Evolutionary conservation across 1,284 basidiomycete genomes (phyloP), one percentile per base, ranked within the genome.

Genomic region (Irpex rosettiformis): DNA sequence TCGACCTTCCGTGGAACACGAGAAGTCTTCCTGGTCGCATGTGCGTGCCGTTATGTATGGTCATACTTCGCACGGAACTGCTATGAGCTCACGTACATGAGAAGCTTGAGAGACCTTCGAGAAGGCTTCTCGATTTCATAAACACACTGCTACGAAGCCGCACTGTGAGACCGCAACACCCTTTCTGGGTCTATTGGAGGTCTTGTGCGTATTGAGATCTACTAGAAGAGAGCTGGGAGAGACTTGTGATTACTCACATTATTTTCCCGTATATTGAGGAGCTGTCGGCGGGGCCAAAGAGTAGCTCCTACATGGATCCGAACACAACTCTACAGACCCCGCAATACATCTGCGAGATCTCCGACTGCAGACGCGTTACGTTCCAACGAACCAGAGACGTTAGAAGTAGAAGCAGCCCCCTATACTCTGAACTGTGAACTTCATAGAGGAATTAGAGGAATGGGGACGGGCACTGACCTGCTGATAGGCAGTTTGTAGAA

Each of bases 301-400:
- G n/a, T n/a, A n/a, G n/a, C n/a, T n/a, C n/a, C n/a, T n/a, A n/a
- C n/a, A n/a, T n/a, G n/a, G n/a, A n/a, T n/a, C n/a, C n/a, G n/a
- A n/a, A n/a, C n/a, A n/a, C n/a, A 21, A 7, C 5, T 16, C 42
- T 25, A 58, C 43, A 58, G 43, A 11, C 57, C 57, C 37, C 57
- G 57, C 51, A 58, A 22, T 13, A 49, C 57, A 10, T 58, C 57
- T 29, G 57, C 57, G 42, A 58, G 57, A 40, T 58, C 57, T 4
- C 52, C 45, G 27, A 54, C 52, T n/a, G 52, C 48, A 51, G 48
- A 24, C 8, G 48, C 27, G 18, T 27, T 51, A 22, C 27, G 13
- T 28, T 11, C 24, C 8, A 18, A 22, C 11, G 24, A 16, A 28
- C 18, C 48, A 6, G 18, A 24, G n/a, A 18, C 8, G 5, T 25